A percentile compares a stretch with the other conserved stretches of the same genome.
Evolutionary conservation across 192 early-diverging fungal genomes (phyloP).

Genomic region (Coemansia sp.): DNA sequence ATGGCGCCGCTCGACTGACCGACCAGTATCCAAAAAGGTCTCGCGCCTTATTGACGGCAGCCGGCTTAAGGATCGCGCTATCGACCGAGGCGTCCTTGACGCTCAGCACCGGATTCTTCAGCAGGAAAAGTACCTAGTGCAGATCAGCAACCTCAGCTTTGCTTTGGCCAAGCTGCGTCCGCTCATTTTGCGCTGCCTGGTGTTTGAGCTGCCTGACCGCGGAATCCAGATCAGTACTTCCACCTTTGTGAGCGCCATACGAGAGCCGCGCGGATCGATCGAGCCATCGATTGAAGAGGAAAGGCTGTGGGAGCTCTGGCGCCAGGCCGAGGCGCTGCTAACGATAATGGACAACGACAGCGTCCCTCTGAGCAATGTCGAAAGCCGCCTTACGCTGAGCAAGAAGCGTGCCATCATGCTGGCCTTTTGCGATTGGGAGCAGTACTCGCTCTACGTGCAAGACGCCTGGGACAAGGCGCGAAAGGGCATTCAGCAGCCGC

Average conservation of each 20-base stretch:
- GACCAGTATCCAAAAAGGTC: slow-evolving; percentile 33
- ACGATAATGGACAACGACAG: slow-evolving; percentile 59
- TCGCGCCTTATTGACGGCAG: slow-evolving; percentile 35
- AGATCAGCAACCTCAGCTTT: slow-evolving; percentile 51
- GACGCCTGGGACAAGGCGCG: slow-evolving; percentile 57
- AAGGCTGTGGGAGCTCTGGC: slow-evolving; percentile 60
- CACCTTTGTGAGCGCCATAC: slow-evolving; percentile 44
- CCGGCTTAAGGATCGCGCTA: slow-evolving; percentile 55
- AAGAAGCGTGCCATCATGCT: slow-evolving; percentile 60
- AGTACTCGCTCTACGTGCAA: slow-evolving; percentile 58
- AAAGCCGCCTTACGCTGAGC: slow-evolving; percentile 50
- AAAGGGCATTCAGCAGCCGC: slow-evolving; percentile 44
- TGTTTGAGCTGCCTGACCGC: slow-evolving; percentile 57
- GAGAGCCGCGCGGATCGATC: slow-evolving; percentile 52
- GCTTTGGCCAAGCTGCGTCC: slow-evolving; percentile 49
- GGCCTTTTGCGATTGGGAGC: slow-evolving; percentile 60
- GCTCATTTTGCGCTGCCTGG: slow-evolving; percentile 54
- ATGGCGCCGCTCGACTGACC: slow-evolving; percentile 51
- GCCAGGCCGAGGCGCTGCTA: slow-evolving; percentile 57
- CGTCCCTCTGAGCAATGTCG: slow-evolving; percentile 38
- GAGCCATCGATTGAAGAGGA: slow-evolving; percentile 58
- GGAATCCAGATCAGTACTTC: slow-evolving; percentile 50
- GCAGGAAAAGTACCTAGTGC: slow-evolving; percentile 54
- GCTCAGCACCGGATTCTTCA: slow-evolving; percentile 55
- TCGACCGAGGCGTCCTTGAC: slow-evolving; percentile 56